A percentile compares a stretch with the other conserved stretches of the same genome.
Conservation (phyloP, 768 basidiomycete species). For the Boletus reticuloceps region DNA sequence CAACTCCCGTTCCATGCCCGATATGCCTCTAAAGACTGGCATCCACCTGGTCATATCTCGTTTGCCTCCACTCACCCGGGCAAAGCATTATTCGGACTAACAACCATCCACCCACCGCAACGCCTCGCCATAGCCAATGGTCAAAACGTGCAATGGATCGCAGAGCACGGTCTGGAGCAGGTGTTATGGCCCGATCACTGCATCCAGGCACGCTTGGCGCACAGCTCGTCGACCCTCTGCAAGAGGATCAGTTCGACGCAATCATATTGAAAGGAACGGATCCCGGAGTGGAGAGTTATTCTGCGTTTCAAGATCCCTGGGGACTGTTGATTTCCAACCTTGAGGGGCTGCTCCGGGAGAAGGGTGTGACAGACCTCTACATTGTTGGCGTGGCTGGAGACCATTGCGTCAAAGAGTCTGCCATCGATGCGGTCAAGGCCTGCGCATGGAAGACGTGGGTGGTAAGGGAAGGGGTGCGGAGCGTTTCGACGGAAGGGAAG, state of each 20-base stretch:
- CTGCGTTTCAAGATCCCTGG: conserved; percentile 70
- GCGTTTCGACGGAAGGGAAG: conserved; percentile 31
- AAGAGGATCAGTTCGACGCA: conserved; percentile 38
- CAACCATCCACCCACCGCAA: conserved; percentile 34
- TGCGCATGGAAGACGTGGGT: conserved; percentile 51
- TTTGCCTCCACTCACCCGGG: conserved; percentile 55
- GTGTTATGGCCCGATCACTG: conserved; percentile 84
- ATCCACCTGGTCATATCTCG: conserved; percentile 64
- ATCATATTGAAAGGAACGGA: conserved; percentile 57
- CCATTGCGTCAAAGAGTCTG: conserved; percentile 67
- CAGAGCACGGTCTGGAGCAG: conserved; percentile 39
- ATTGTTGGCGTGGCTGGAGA: conserved; percentile 74
- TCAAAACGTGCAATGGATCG: conserved; percentile 15
- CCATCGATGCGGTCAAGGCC: conserved; percentile 47
- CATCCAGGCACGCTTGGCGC: conserved; percentile 58
- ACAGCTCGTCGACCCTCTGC: conserved; percentile 56
- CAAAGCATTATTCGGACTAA: conserved; percentile 39
- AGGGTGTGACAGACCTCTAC: conserved; percentile 55
- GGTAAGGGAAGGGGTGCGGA: conserved; percentile 46
- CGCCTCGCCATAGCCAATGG: conserved; percentile 31
- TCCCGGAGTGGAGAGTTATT: conserved; percentile 69
- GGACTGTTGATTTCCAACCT: conserved; percentile 46
- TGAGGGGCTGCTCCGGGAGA: conserved; percentile 38
- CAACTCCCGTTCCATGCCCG: conserved; percentile 49
- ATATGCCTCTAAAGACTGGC: conserved; percentile 58